Conservation (phyloP, 108 stramenopile species). For the Parietichytrium sp. region DNA sequence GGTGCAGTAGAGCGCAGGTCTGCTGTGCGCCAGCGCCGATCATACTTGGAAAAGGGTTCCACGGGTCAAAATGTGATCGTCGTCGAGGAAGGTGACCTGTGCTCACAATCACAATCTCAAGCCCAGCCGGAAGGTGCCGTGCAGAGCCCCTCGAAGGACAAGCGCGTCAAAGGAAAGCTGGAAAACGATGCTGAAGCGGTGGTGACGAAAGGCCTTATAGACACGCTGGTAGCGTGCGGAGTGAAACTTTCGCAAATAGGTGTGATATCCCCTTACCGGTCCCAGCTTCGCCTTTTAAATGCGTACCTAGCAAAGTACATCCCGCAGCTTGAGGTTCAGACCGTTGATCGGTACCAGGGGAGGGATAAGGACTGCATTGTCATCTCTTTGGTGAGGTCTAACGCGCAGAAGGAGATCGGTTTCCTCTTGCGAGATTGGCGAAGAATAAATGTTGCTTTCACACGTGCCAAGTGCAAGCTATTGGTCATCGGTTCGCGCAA, state of each 20-base stretch:
- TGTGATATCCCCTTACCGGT: conserved; percentile 19
- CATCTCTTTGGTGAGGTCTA: conserved; percentile 71
- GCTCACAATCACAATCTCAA: no score
- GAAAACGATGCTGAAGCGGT: neutral
- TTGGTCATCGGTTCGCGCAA: conserved; percentile 71
- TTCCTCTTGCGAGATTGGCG: conserved; percentile 73
- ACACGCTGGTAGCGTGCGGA: neutral
- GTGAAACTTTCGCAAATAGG: neutral
- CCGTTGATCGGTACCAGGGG: conserved; percentile 87
- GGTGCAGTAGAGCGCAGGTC: no score
- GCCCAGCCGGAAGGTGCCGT: no score
- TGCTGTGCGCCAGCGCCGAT: no score
- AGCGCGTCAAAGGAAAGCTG: neutral
- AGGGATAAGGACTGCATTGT: conserved; percentile 80
- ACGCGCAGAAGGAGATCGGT: conserved; percentile 69
- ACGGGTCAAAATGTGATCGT: no score
- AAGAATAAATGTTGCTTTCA: conserved; percentile 82
- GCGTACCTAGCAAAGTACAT: neutral
- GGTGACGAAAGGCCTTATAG: neutral
- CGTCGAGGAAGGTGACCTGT: no score
- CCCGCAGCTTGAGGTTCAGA: conserved; percentile 75
- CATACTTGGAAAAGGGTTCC: no score
- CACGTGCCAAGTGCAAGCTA: conserved; percentile 80
- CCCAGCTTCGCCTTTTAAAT: neutral
- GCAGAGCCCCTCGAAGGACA: no score